These are phyloP conservation scores for Thyridium curvatum DNA, from an alignment of 2,329 filamentous ascomycete genomes.

Conservation along the genomic window DNA sequence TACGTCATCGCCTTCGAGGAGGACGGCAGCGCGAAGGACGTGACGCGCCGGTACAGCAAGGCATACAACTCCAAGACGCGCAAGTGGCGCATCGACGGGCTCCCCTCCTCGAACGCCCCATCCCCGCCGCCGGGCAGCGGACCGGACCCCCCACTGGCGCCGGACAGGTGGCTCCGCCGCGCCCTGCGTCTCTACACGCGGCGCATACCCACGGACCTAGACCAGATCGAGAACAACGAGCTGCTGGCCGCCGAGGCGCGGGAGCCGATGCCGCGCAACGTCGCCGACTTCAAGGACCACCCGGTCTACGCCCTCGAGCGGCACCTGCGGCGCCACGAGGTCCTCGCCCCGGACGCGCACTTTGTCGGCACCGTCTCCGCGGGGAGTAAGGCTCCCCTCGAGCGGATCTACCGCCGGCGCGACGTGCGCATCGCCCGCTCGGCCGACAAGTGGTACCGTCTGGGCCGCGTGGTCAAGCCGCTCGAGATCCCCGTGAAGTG, in stretches of 20 bases:
- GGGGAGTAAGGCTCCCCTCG: slow-evolving; percentile 56
- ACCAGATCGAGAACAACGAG: slow-evolving; percentile 78
- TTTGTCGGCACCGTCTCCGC: slow-evolving; percentile 72
- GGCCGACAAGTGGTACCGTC: slow-evolving; percentile 83
- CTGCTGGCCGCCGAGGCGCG: slow-evolving; percentile 62
- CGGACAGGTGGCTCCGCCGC: slow-evolving; percentile 43
- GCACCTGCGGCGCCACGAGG: slow-evolving; percentile 77
- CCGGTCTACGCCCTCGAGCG: slow-evolving; percentile 78
- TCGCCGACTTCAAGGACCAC: slow-evolving; percentile 83
- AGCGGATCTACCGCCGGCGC: slow-evolving; percentile 73
- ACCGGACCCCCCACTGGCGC: slow-evolving; percentile 1
- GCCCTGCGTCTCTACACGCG: slow-evolving; percentile 42
- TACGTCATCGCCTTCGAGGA: slow-evolving; percentile 85
- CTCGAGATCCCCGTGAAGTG: slow-evolving; percentile 81
- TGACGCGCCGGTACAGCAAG: slow-evolving; percentile 83
- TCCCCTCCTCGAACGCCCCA: background rate
- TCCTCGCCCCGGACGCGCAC: slow-evolving; percentile 63
- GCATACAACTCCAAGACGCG: slow-evolving; percentile 87
- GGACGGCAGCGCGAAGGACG: slow-evolving; percentile 72
- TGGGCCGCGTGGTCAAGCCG: slow-evolving; percentile 72
- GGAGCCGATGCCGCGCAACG: slow-evolving; percentile 81
- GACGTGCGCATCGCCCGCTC: slow-evolving; percentile 76
- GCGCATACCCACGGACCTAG: slow-evolving; percentile 50
- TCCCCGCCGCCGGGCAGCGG: slow-evolving; percentile 12
- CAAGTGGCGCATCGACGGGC: slow-evolving; percentile 66